Conservation (phyloP, 176 grass and related monocot genomes). For the Saccharum officinarum region DNA sequence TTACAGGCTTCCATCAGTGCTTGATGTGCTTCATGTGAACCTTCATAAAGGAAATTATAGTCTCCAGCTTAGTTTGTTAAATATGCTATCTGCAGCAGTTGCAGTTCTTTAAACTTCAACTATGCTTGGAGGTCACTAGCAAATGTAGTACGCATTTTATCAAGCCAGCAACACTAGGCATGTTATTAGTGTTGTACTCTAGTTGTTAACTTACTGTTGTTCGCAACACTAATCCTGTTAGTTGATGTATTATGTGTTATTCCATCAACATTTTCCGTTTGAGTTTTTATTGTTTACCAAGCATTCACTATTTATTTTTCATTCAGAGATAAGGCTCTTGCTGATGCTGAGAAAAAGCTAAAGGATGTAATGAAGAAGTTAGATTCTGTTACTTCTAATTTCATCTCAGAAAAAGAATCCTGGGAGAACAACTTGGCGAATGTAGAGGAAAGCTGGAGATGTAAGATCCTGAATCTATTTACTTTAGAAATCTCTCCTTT, state of each 20-base stretch:
- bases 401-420: constrained; percentile 79
- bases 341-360: constrained; percentile 68
- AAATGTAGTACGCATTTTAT: constrained; percentile 16
- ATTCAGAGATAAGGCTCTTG: constrained; percentile 75
- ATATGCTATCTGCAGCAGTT: neutral
- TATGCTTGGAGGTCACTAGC: neutral
- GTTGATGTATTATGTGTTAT: constrained; percentile 11
- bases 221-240: constrained; percentile 3
- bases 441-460: constrained; percentile 93
- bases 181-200: neutral
- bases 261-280: constrained; percentile 14
- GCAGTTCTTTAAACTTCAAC: constrained; percentile 18
- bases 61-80: neutral
- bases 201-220: neutral
- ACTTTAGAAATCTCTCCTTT: constrained; percentile 17
- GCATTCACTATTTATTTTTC: constrained; percentile 24
- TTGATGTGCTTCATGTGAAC: constrained; percentile 18
- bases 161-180: neutral
- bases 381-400: constrained; percentile 65
- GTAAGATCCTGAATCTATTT: constrained; percentile 49
- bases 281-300: constrained; percentile 10
- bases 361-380: constrained; percentile 66
- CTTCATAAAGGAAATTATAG: neutral
- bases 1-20: neutral
- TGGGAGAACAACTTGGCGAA: constrained; percentile 78